phyloP scores from a whole-genome alignment of 2,329 filamentous ascomycete species.

The Fusarium siculi region DNA sequence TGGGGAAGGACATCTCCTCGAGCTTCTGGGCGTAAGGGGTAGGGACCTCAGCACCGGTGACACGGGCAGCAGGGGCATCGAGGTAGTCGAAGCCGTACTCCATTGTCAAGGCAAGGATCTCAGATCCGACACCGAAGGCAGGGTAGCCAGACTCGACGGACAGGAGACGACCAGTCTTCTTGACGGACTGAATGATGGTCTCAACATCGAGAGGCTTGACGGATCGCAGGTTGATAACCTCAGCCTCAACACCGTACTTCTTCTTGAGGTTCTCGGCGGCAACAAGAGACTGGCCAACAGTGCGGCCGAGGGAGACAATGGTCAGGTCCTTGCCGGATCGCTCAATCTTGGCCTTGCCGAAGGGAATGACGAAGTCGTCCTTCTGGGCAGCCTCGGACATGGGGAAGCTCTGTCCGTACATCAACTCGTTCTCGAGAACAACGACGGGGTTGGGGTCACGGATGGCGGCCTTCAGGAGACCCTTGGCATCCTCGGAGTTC shows the following conservation, averaged over 20 bases:
- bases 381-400: conserved; percentile 98
- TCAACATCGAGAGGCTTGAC: conserved; percentile 97
- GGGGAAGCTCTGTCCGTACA: conserved; percentile 95
- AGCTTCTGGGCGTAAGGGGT: conserved; percentile 94
- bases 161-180: conserved; percentile 96
- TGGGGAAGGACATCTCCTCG: conserved; percentile 96
- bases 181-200: conserved; percentile 94
- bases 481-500: conserved; percentile 98
- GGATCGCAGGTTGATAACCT: conserved; percentile 98
- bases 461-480: conserved; percentile 96
- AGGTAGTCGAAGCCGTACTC: conserved; percentile 99
- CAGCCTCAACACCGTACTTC: conserved; percentile 94
- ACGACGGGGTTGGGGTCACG: conserved; percentile 97
- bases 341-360: conserved; percentile 99
- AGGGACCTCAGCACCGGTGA: conserved; percentile 96
- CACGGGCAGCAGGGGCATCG: conserved; percentile 89
- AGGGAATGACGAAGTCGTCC: conserved; percentile 95
- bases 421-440: conserved; percentile 86
- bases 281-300: conserved; percentile 88
- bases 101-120: conserved; percentile 94
- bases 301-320: conserved; percentile 93
- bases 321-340: conserved; percentile 95
- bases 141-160: conserved; percentile 96
- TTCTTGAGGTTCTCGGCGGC: conserved; percentile 93
- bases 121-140: conserved; percentile 89